phyloP scores from a whole-genome alignment of 352 stramenopile genomes.

The Peronospora destructor region DNA sequence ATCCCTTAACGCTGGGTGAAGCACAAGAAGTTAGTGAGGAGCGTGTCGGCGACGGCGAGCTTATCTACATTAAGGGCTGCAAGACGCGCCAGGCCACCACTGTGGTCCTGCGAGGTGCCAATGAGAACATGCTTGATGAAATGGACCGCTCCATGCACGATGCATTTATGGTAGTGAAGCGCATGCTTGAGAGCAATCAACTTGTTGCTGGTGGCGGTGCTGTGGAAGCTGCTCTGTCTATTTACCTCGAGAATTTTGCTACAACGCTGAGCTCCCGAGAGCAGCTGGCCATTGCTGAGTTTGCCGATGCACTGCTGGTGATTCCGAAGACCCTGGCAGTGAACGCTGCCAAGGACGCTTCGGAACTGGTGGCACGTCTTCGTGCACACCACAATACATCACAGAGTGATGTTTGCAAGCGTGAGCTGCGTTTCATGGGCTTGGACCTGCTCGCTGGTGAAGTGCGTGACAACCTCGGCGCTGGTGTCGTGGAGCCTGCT shows the following conservation, averaged over 20 bases:
- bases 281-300: constrained; percentile 98
- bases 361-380: constrained; percentile 96
- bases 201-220: constrained; percentile 96
- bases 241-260: constrained; percentile 98
- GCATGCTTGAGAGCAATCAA: constrained; percentile 99
- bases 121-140: constrained; percentile 99
- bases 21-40: constrained; percentile 93
- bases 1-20: constrained; percentile 88
- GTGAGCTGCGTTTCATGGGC: constrained; percentile 85
- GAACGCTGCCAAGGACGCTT: constrained; percentile 98
- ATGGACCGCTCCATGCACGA: constrained; percentile 99
- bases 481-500: constrained; percentile 97
- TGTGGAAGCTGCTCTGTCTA: constrained; percentile 95
- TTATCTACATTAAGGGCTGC: constrained; percentile 98
- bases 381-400: constrained; percentile 94
- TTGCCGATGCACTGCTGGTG: constrained; percentile 96
- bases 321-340: constrained; percentile 99
- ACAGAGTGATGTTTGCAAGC: constrained; percentile 79
- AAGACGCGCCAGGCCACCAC: constrained; percentile 92
- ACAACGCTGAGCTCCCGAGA: constrained; percentile 94
- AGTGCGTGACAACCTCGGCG: constrained; percentile 94
- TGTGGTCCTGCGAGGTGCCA: constrained; percentile 97
- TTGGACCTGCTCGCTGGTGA: constrained; percentile 94
- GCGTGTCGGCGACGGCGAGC: constrained; percentile 96
- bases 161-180: constrained; percentile 98